Percentiles rank a stretch among this genome's conserved stretches.
Evolutionary conservation across 306 rosid species (phyloP).

Genomic region (Canavalia gladiata): DNA sequence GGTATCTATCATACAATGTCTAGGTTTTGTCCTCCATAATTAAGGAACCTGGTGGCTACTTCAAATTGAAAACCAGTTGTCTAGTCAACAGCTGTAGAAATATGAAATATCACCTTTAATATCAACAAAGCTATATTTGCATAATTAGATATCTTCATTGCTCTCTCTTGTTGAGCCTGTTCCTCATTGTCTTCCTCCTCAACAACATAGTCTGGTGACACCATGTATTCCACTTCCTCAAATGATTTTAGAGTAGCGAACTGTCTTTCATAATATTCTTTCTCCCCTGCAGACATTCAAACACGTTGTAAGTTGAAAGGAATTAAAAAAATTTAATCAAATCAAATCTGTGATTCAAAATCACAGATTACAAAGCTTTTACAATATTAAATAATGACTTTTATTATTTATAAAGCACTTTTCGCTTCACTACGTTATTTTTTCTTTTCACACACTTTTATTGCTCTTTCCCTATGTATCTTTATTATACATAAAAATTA

Average conservation of each 20-base stretch:
- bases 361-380: neutral
- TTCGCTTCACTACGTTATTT: too few species aligned
- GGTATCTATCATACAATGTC: too few species aligned
- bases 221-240: constrained; percentile 70
- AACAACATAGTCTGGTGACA: constrained; percentile 36
- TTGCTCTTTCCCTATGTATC: too few species aligned
- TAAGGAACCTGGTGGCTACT: neutral
- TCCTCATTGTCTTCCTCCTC: constrained; percentile 55
- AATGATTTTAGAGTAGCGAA: constrained; percentile 74
- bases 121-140: constrained; percentile 64
- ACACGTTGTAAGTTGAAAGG: neutral
- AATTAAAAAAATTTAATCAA: neutral
- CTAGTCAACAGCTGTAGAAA: neutral
- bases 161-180: constrained; percentile 70
- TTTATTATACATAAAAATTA: too few species aligned
- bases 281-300: constrained; percentile 58
- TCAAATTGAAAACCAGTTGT: neutral
- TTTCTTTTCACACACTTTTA: too few species aligned
- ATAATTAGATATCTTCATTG: constrained; percentile 72
- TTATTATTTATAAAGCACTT: too few species aligned
- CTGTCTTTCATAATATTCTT: constrained; percentile 72
- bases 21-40: too few species aligned
- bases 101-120: constrained; percentile 60
- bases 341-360: neutral
- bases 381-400: too few species aligned